Evolutionary conservation across 2,329 filamentous ascomycete species (phyloP).

Genomic region (Phialophora tarda): DNA sequence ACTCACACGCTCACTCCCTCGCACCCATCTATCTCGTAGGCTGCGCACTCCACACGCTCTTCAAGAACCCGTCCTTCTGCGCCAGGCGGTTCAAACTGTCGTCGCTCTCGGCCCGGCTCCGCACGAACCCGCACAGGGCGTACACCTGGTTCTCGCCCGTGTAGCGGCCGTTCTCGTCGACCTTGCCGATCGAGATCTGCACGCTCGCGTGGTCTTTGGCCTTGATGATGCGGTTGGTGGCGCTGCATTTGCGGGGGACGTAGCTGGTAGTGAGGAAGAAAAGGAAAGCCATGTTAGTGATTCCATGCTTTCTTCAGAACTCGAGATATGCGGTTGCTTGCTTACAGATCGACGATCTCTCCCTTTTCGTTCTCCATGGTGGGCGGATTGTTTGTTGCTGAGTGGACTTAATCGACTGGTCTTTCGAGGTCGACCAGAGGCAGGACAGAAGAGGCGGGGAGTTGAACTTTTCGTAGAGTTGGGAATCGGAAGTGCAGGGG

Average conservation of each 20-base stretch:
- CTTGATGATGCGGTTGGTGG: constrained; percentile 99
- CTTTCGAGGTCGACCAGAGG: too few species aligned
- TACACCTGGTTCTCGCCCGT: constrained; percentile 97
- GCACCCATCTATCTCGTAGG: constrained; percentile 33
- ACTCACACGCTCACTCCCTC: neutral
- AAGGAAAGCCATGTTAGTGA: constrained; percentile 6
- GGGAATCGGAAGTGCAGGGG: neutral
- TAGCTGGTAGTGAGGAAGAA: constrained; percentile 63
- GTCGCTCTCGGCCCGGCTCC: constrained; percentile 97
- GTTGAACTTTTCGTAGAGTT: neutral
- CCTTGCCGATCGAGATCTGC: constrained; percentile 96
- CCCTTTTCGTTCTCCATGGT: constrained; percentile 99
- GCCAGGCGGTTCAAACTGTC: constrained; percentile 94
- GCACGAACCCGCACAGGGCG: constrained; percentile 95
- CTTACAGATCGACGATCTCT: constrained; percentile 98
- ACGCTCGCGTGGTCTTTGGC: constrained; percentile 99
- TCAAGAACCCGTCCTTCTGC: constrained; percentile 94
- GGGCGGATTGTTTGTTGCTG: constrained; percentile 28
- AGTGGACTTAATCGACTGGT: neutral
- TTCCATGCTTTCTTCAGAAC: neutral
- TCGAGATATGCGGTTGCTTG: neutral
- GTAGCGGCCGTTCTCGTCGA: constrained; percentile 97
- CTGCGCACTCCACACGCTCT: constrained; percentile 87
- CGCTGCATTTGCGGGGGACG: constrained; percentile 98
- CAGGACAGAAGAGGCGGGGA: neutral